Evolutionary conservation across 177 flowering plant species (phyloP).

Genomic region (Tripterygium wilfordii): DNA sequence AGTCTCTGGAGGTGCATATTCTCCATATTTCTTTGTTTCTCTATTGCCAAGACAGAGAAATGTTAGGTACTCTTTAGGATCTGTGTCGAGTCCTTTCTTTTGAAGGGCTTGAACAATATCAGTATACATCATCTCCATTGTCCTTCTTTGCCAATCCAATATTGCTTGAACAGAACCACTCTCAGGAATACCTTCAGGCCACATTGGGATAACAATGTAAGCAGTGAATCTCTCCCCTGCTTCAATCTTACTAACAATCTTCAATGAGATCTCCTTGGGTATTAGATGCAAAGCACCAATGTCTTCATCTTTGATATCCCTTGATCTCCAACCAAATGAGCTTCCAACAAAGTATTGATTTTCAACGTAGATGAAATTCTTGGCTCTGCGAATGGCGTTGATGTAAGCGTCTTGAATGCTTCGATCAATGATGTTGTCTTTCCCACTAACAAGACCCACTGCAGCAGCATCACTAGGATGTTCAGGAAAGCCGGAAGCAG

Average conservation of each 20-base stretch:
- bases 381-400: conserved; percentile 64
- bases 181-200: conserved; percentile 72
- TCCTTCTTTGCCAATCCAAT: conserved; percentile 60
- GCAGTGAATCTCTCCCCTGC: conserved; percentile 52
- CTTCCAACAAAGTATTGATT: conserved; percentile 74
- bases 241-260: conserved; percentile 57
- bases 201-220: conserved; percentile 60
- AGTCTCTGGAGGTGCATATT: conserved; percentile 29
- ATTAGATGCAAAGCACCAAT: conserved; percentile 46
- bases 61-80: conserved; percentile 55
- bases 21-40: conserved; percentile 30
- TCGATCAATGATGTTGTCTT: conserved; percentile 50
- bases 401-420: conserved; percentile 84
- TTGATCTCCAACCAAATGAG: conserved; percentile 41
- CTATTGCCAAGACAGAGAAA: conserved; percentile 76
- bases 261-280: conserved; percentile 57
- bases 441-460: conserved; percentile 42
- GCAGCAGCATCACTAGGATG: conserved; percentile 28
- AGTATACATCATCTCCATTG: conserved; percentile 77
- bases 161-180: conserved; percentile 54
- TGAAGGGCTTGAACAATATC: conserved; percentile 43
- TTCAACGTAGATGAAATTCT: conserved; percentile 70
- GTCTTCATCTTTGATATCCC: conserved; percentile 28
- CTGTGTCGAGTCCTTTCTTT: conserved; percentile 29
- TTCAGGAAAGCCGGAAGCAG: conserved; percentile 37